A percentile compares a stretch with the other conserved stretches of the same genome.
phyloP scores from a whole-genome alignment of 768 basidiomycete genomes.

The Asterophora lycoperdoides region DNA sequence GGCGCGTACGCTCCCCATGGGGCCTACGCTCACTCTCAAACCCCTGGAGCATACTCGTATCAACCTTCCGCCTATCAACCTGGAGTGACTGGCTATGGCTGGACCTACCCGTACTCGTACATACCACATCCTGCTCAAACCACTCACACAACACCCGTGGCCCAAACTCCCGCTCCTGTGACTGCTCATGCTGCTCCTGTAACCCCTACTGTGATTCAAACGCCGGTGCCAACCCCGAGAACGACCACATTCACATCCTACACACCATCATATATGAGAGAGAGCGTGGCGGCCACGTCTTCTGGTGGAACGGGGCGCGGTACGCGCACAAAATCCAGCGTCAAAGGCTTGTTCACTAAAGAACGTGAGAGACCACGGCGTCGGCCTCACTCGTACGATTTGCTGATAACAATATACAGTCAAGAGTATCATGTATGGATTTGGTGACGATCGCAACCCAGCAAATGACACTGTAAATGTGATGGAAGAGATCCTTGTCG shows the following conservation, averaged over 20 bases:
- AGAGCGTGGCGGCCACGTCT: constrained; percentile 38
- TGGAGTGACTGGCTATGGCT: constrained; percentile 67
- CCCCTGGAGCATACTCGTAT: constrained; percentile 49
- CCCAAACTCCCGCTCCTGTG: constrained; percentile 25
- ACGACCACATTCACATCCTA: constrained; percentile 55
- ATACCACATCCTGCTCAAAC: constrained; percentile 18
- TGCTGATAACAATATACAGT: constrained; percentile 40
- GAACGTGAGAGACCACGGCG: constrained; percentile 58
- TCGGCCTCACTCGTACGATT: neutral
- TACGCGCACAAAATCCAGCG: constrained; percentile 58
- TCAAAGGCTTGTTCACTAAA: constrained; percentile 76
- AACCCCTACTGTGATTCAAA: constrained; percentile 22
- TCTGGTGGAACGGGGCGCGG: constrained; percentile 44
- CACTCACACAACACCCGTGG: constrained; percentile 19
- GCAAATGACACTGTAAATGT: constrained; percentile 85
- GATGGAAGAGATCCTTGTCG: constrained; percentile 91
- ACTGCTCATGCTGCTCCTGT: constrained; percentile 28
- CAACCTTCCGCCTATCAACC: constrained; percentile 51
- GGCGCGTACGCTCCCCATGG: constrained; percentile 49
- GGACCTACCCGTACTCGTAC: constrained; percentile 70
- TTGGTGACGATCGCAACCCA: constrained; percentile 87
- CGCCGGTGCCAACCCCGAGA: constrained; percentile 22
- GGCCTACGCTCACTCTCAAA: constrained; percentile 38
- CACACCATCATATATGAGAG: constrained; percentile 48
- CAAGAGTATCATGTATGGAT: constrained; percentile 86